Base-by-base conservation (phyloP, 768 basidiomycete genomes). In the Termitomyces sp. region DNA sequence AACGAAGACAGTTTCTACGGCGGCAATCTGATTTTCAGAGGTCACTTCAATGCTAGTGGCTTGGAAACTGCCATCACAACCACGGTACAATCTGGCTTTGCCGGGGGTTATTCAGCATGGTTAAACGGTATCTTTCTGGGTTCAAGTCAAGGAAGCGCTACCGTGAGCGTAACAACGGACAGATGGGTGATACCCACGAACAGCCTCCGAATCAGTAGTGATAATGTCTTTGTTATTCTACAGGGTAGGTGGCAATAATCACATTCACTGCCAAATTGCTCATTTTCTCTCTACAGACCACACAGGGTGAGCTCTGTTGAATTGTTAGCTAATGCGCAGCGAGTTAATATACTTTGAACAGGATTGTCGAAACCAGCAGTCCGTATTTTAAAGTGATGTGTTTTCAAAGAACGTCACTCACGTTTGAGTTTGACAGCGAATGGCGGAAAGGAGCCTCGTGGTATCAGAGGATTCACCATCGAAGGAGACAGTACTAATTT, bases 21-120 rank as follows among this genome's bases (percentile, higher is more conserved):
- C 2, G 80, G 79, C 0, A 76, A 81, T 55, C 66, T 82, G 37
- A 72, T 83, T 41, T 82, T 77, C 71, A 75, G 82, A 12, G 82
- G 78, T n/a, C 77, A 78, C 55, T 82, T 83, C 68, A 78, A 66
- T 12, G 78, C 80, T 11, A 74, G 71, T 3, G 81, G 81, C 7
- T 47, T 68, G 40, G 82, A 83, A 66, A 80, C 75, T 0, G 78
- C 73, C 5, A 69, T 83, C 52, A 70, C 61, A 23, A 66, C 78
- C 12, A 73, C 78, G 23, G 75, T 83, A 5, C 80, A 81, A 64
- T 80, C 77, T 48, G 81, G 82, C 5, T 66, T 68, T 57, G 79
- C 79, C 5, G 81, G 81, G 16, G 81, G 79, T 16, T 83, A 82
- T 66, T 78, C 79, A 27, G 75, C 76, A 21, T 83, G 71, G 76